Percentiles rank a stretch among this genome's conserved stretches.
Evolutionary conservation across 2,329 filamentous ascomycete species (phyloP).

Genomic region (Colletotrichum lentis): DNA sequence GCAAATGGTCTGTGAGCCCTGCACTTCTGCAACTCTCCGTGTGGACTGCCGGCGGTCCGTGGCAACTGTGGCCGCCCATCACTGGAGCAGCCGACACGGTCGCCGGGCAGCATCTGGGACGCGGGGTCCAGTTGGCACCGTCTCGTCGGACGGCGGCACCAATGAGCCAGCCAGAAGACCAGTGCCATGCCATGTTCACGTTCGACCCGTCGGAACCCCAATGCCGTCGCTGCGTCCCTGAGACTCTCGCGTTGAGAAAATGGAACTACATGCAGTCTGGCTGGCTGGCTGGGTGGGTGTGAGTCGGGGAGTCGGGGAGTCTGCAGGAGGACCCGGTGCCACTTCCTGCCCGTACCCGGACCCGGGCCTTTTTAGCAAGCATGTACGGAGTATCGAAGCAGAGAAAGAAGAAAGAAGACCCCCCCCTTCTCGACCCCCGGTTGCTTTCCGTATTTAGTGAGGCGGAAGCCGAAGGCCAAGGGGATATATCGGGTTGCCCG

Average conservation of each 20-base stretch:
- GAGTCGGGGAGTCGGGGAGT: neutral
- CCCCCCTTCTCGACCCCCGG: conserved; percentile 14
- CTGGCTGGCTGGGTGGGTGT: too few relatives aligned
- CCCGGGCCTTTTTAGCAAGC: conserved; percentile 7
- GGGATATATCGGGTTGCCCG: conserved; percentile 33
- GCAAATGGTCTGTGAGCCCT: conserved; percentile 33
- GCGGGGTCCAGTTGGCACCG: conserved; percentile 8
- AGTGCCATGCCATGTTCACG: neutral
- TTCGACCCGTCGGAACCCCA: conserved; percentile 11
- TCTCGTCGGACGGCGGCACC: neutral
- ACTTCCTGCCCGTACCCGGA: conserved; percentile 4
- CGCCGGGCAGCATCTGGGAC: conserved; percentile 16
- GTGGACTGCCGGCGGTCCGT: conserved; percentile 25
- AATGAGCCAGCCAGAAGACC: neutral
- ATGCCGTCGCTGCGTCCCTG: conserved; percentile 7
- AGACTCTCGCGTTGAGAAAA: neutral
- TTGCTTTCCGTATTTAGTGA: conserved; percentile 18
- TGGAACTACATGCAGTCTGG: conserved; percentile 3
- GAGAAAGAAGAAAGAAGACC: conserved; percentile 1
- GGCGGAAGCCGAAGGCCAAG: conserved; percentile 9
- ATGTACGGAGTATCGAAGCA: conserved; percentile 3
- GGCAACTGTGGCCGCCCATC: conserved; percentile 8
- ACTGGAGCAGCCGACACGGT: conserved; percentile 12
- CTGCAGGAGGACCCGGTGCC: neutral
- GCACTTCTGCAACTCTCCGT: conserved; percentile 2